phyloP scores from a whole-genome alignment of 345 rosid genomes.

The Microthlaspi erraticum region DNA sequence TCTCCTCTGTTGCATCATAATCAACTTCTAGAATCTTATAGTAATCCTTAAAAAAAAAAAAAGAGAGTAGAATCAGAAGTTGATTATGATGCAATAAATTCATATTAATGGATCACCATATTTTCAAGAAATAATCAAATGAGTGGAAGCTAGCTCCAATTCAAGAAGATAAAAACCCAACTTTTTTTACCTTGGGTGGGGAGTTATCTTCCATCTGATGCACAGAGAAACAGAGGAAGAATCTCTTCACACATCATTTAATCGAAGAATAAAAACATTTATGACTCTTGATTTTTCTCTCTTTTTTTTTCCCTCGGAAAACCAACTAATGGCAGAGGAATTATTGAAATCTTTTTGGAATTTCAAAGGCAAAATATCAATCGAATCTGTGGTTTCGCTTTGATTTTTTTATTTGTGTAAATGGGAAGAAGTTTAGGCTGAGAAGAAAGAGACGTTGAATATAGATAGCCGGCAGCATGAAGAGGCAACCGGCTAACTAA shows the following conservation, averaged over 20 bases:
- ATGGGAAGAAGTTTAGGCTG: slow-evolving; percentile 26
- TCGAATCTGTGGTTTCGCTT: slow-evolving; percentile 37
- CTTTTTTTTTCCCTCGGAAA: slow-evolving; percentile 17
- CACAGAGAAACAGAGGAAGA: slow-evolving; percentile 22
- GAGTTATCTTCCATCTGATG: slow-evolving; percentile 34
- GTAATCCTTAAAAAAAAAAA: slow-evolving; percentile 59
- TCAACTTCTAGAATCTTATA: slow-evolving; percentile 79
- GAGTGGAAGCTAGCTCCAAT: too few species aligned
- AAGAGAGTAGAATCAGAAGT: too few species aligned
- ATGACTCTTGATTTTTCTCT: slow-evolving; percentile 4
- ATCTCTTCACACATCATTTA: slow-evolving; percentile 34
- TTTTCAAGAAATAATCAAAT: too few species aligned
- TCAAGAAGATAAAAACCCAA: too few species aligned
- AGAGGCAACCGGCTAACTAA: slow-evolving; percentile 22
- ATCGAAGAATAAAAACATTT: slow-evolving; percentile 1
- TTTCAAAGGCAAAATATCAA: slow-evolving; percentile 23
- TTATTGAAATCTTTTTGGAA: slow-evolving; percentile 1
- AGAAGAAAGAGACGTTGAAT: slow-evolving; percentile 31
- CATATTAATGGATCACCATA: too few species aligned
- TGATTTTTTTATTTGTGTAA: not conserved
- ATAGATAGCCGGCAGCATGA: slow-evolving; percentile 18
- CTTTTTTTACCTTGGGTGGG: slow-evolving; percentile 23
- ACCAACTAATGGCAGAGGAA: slow-evolving; percentile 41
- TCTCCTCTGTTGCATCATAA: slow-evolving; percentile 85
- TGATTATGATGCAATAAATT: too few species aligned